Base-by-base conservation (phyloP, 1,139 yeast species). In the Hemisphaericaspora lyxosophila region DNA sequence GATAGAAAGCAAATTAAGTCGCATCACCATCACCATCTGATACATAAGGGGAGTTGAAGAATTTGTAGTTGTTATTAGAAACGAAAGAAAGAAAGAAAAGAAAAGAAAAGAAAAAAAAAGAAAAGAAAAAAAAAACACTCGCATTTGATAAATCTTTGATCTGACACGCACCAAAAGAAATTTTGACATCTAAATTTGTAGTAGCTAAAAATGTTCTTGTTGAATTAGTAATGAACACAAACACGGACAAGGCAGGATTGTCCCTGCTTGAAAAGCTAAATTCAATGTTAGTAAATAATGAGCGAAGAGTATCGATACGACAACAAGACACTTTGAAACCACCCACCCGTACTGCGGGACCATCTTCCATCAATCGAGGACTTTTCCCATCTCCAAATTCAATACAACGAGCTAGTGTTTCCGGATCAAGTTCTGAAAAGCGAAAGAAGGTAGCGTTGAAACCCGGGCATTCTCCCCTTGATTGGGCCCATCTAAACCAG, bases 381-480 rank as follows among this genome's bases (percentile, higher is more conserved):
- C 39, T 57, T 22, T 70, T 68, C 48, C 74, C 74, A 23, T 55
- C 71, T 1, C 57, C 64, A 8, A 59, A 64, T 47, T 74, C 80
- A 4, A 58, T 62, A 1, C 79, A 74, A 45, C 50, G 75, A 34
- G 69, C 62, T 9, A 32, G 35, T 24, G n/a, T n/a, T n/a, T 31
- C 48, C 1, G 34, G 43, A 2, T 28, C 44, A 12, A 36, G 40
- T 7, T 22, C 47, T 9, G 43, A 37, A 20, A 42, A 52, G 35
- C 51, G 83, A 3, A 60, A 59, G 23, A 86, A 86, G 49, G 90
- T 86, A 1, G 73, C 63, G 1, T 65, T 87, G 9, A 67, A 74
- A 33, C 95, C 94, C 0, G 95, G 95, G 0, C 88, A 81, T 54
- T 87, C 95, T 1, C 92, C 95, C 0, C 61, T 87, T 41, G 95